Evolutionary conservation across 164 flowering plant genomes (phyloP).

Genomic region (Stephania japonica): DNA sequence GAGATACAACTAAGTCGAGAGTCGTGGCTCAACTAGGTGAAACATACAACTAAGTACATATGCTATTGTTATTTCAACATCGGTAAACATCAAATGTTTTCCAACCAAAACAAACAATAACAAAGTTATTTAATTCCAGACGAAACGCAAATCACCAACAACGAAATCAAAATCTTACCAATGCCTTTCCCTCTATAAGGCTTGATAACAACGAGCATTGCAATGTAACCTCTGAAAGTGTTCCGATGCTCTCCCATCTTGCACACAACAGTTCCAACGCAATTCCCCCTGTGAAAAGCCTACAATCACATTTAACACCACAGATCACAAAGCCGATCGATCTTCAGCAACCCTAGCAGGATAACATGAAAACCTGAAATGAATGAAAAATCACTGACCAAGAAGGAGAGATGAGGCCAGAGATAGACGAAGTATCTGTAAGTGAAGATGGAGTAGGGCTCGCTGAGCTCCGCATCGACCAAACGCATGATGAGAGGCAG

Average conservation of each 20-base stretch:
- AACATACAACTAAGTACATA: neutral
- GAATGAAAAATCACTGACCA: slow-evolving; percentile 28
- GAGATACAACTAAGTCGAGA: neutral
- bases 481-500: slow-evolving; percentile 84
- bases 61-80: neutral
- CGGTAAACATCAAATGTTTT: neutral
- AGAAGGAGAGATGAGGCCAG: slow-evolving; percentile 94
- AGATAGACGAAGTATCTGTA: slow-evolving; percentile 98
- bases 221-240: slow-evolving; percentile 90
- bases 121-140: neutral
- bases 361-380: neutral
- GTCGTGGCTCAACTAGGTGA: neutral
- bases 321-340: neutral
- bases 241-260: slow-evolving; percentile 96
- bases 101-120: neutral
- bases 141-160: too few species aligned
- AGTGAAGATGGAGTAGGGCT: slow-evolving; percentile 98
- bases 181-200: slow-evolving; percentile 89
- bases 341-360: slow-evolving; percentile 2
- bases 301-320: slow-evolving; percentile 15
- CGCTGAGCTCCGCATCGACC: slow-evolving; percentile 92
- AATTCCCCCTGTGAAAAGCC: slow-evolving; percentile 84
- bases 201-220: slow-evolving; percentile 94
- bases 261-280: slow-evolving; percentile 92
- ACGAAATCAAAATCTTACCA: slow-evolving; percentile 38